A percentile compares a stretch with the other conserved stretches of the same genome.
Evolutionary conservation across 2,329 filamentous ascomycete genomes (phyloP).

Genomic region (Penicillium paneum): DNA sequence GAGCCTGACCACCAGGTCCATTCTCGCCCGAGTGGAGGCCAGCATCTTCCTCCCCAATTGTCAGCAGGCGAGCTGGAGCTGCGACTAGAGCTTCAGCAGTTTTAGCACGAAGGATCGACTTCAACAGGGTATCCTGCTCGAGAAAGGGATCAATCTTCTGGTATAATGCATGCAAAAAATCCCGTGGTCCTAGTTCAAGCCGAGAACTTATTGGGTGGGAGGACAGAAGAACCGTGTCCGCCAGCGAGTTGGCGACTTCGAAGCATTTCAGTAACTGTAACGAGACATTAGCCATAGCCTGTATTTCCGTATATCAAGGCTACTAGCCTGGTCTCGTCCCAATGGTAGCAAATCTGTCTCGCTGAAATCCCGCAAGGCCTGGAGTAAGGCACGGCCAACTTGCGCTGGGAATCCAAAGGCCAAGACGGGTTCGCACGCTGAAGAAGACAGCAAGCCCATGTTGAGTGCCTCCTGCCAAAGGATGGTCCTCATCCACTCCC

Average conservation of each 20-base stretch:
- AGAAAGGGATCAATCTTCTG: constrained; percentile 31
- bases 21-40: background rate
- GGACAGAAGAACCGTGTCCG: constrained; percentile 27
- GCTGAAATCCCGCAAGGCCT: constrained; percentile 22
- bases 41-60: background rate
- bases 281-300: background rate
- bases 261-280: constrained; percentile 31
- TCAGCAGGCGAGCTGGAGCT: constrained; percentile 23
- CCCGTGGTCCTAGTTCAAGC: constrained; percentile 25
- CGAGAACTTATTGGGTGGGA: background rate
- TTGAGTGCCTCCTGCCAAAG: constrained; percentile 32
- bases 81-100: constrained; percentile 28
- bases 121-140: constrained; percentile 24
- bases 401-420: constrained; percentile 27
- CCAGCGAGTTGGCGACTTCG: constrained; percentile 32
- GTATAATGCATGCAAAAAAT: constrained; percentile 32
- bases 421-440: constrained; percentile 19
- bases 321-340: constrained; percentile 31
- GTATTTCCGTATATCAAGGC: background rate
- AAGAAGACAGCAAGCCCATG: constrained; percentile 26
- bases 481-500: constrained; percentile 34
- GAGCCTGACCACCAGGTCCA: no score
- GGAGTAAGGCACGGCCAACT: constrained; percentile 27
- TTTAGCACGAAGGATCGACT: constrained; percentile 29
- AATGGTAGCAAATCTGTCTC: constrained; percentile 29